Evolutionary conservation across 495 filamentous ascomycete species (phyloP).

Genomic region (Tuber calosporum): DNA sequence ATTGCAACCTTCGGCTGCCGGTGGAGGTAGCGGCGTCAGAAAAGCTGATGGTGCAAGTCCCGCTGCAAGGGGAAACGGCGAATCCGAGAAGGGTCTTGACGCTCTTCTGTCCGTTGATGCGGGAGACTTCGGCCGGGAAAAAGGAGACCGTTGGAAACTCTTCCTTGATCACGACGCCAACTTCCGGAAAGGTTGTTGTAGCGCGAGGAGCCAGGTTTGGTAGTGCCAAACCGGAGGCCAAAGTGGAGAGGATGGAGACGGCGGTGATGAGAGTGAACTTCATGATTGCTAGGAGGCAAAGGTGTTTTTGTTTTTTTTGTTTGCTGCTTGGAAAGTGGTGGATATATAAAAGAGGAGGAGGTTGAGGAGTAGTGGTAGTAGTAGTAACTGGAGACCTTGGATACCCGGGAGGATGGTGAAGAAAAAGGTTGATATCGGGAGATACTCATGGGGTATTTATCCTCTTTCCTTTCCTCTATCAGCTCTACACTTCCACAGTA

Average conservation of each 20-base stretch:
- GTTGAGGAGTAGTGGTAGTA: neutral
- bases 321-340: neutral
- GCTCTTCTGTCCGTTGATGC: neutral
- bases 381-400: neutral
- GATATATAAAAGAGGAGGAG: neutral
- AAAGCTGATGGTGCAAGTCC: neutral
- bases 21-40: neutral
- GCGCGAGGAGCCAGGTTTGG: neutral
- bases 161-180: neutral
- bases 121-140: no score
- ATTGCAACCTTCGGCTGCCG: neutral
- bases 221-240: neutral
- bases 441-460: neutral
- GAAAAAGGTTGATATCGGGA: neutral
- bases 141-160: no score
- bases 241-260: neutral
- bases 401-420: neutral
- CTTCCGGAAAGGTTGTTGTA: accelerated
- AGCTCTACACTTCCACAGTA: neutral
- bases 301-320: neutral
- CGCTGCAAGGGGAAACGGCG: neutral
- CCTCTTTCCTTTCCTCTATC: neutral
- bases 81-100: neutral
- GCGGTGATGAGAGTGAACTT: neutral
- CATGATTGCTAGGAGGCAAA: neutral